Conservation (phyloP, 2,329 filamentous ascomycete species). For the Tolypocladium tundrense region DNA sequence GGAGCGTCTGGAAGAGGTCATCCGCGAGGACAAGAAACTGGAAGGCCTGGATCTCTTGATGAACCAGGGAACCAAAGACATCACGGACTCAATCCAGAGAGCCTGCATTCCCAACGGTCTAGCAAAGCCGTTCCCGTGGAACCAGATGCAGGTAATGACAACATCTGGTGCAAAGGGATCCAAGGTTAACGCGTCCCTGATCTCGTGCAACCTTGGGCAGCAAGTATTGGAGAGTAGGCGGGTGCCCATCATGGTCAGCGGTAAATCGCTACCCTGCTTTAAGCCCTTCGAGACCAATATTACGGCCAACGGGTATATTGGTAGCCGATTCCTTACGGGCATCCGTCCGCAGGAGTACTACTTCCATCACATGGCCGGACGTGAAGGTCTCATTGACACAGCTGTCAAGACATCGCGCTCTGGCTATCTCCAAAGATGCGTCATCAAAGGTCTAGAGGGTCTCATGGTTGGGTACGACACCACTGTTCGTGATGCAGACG, state of each 20-base stretch:
- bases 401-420: conserved; percentile 97
- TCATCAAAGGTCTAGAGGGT: conserved; percentile 98
- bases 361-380: conserved; percentile 98
- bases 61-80: conserved; percentile 55
- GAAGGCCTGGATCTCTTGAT: conserved; percentile 77
- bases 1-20: conserved; percentile 73
- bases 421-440: conserved; percentile 89
- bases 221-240: conserved; percentile 90
- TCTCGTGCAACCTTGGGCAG: conserved; percentile 94
- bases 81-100: conserved; percentile 70
- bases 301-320: conserved; percentile 88
- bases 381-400: conserved; percentile 97
- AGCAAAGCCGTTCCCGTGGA: conserved; percentile 85
- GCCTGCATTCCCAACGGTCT: conserved; percentile 73
- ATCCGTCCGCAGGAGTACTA: conserved; percentile 98
- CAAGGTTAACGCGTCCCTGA: conserved; percentile 89
- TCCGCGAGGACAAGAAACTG: conserved; percentile 86
- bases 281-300: conserved; percentile 82
- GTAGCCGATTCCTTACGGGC: conserved; percentile 93
- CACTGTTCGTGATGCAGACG: conserved; percentile 91
- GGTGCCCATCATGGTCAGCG: conserved; percentile 95
- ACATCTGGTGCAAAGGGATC: conserved; percentile 91
- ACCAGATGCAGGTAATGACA: conserved; percentile 99
- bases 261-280: conserved; percentile 92
- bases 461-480: conserved; percentile 86